phyloP scores from a whole-genome alignment of 169 alveolate genomes.

The Plasmodium blacklocki region DNA sequence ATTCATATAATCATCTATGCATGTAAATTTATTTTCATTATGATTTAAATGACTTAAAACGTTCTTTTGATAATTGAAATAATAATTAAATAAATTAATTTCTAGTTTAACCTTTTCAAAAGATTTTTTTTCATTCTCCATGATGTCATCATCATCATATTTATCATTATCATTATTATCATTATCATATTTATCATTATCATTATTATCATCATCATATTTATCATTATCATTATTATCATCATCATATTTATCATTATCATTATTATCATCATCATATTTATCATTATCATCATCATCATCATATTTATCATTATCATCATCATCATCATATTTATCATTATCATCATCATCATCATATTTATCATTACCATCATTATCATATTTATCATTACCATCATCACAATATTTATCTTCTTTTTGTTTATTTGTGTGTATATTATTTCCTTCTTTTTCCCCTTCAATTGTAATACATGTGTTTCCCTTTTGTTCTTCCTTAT shows the following conservation, averaged over 20 bases:
- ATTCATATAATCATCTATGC: slow-evolving; percentile 51
- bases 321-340: not conserved
- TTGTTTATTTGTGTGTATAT: not conserved
- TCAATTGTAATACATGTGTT: not conserved
- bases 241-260: not conserved
- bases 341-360: not conserved
- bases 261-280: not conserved
- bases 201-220: not conserved
- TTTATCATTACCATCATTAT: not conserved
- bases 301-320: no score
- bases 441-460: not conserved
- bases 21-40: slow-evolving; percentile 52
- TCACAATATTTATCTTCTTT: not conserved
- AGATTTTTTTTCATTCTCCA: not conserved
- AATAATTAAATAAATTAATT: slow-evolving; percentile 46
- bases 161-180: not conserved
- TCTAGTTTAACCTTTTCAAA: not conserved
- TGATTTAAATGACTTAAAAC: slow-evolving; percentile 44
- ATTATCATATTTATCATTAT: not conserved
- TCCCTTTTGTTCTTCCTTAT: not conserved
- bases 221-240: not conserved
- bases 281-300: not conserved
- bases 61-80: slow-evolving; percentile 64
- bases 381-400: not conserved
- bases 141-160: not conserved